Evolutionary conservation across 2,329 filamentous ascomycete genomes (phyloP).

Genomic region (Beauveria sp.): DNA sequence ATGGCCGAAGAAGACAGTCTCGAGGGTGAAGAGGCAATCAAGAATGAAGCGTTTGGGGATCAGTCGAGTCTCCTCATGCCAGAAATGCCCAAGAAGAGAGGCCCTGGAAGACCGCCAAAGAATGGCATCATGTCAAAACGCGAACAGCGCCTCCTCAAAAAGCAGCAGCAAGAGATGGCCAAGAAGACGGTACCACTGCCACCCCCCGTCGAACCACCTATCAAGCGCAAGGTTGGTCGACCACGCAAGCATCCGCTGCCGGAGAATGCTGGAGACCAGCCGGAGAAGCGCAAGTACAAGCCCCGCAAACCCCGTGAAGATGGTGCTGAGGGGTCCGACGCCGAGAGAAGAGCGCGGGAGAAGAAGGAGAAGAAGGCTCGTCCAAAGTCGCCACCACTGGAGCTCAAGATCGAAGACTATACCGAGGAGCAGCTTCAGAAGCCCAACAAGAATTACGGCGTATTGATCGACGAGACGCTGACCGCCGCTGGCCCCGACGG

Average conservation of each 20-base stretch:
- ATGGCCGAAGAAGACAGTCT: slow-evolving; percentile 21
- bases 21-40: slow-evolving; percentile 20
- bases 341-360: slow-evolving; percentile 46
- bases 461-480: slow-evolving; percentile 53
- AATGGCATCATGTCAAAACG: slow-evolving; percentile 78
- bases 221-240: slow-evolving; percentile 58
- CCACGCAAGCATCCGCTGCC: slow-evolving; percentile 56
- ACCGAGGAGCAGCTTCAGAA: slow-evolving; percentile 52
- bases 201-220: slow-evolving; percentile 39
- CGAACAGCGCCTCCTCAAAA: slow-evolving; percentile 58
- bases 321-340: slow-evolving; percentile 47
- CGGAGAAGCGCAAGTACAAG: slow-evolving; percentile 60
- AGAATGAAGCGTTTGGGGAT: slow-evolving; percentile 22
- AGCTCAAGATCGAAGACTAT: slow-evolving; percentile 47
- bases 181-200: slow-evolving; percentile 44
- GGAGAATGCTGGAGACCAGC: slow-evolving; percentile 44
- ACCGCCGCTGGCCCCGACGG: slow-evolving; percentile 45
- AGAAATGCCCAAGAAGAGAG: slow-evolving; percentile 57
- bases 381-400: slow-evolving; percentile 52
- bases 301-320: slow-evolving; percentile 51
- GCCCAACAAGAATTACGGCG: slow-evolving; percentile 54
- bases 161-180: slow-evolving; percentile 39
- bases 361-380: slow-evolving; percentile 53
- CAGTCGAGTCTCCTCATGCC: slow-evolving; percentile 28
- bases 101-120: slow-evolving; percentile 74